These are phyloP conservation scores for Penicillium concentricum DNA, from an alignment of 2,329 filamentous ascomycete species.

Conservation along the genomic window DNA sequence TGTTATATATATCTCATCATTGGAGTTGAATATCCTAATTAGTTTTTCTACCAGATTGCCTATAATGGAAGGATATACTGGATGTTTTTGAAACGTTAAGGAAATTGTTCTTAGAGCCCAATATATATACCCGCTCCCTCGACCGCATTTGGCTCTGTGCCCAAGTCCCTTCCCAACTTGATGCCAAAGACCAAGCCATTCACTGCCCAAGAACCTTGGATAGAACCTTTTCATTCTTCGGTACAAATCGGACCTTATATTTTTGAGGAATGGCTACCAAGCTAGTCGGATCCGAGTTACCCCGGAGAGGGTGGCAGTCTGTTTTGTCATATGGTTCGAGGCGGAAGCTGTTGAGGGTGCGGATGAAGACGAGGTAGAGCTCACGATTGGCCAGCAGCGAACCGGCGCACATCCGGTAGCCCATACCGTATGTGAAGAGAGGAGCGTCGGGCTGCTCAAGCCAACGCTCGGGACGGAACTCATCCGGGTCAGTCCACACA, in stretches of 20 bases:
- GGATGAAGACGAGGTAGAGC: conserved; percentile 63
- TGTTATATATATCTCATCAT: conserved; percentile 10
- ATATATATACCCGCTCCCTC: neutral
- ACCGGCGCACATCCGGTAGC: conserved; percentile 67
- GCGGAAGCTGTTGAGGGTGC: conserved; percentile 61
- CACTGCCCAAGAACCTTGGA: conserved; percentile 39
- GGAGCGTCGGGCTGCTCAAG: conserved; percentile 63
- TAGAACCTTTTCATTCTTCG: conserved; percentile 51
- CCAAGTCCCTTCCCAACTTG: neutral
- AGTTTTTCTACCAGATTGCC: conserved; percentile 2
- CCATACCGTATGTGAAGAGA: conserved; percentile 64
- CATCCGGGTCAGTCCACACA: conserved; percentile 59
- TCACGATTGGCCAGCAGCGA: conserved; percentile 63
- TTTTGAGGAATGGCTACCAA: conserved; percentile 60
- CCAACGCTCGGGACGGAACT: conserved; percentile 63
- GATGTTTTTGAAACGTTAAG: neutral
- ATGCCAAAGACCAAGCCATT: neutral
- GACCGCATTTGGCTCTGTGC: conserved; percentile 2
- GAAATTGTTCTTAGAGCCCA: neutral
- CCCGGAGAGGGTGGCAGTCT: conserved; percentile 59
- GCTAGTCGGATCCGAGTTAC: conserved; percentile 61
- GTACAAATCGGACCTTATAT: conserved; percentile 60
- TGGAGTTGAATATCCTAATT: neutral
- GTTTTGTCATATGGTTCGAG: conserved; percentile 56
- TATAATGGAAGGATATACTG: neutral